Evolutionary conservation across 192 early-diverging fungal genomes (phyloP).

Genomic region (Coemansia sp.): DNA sequence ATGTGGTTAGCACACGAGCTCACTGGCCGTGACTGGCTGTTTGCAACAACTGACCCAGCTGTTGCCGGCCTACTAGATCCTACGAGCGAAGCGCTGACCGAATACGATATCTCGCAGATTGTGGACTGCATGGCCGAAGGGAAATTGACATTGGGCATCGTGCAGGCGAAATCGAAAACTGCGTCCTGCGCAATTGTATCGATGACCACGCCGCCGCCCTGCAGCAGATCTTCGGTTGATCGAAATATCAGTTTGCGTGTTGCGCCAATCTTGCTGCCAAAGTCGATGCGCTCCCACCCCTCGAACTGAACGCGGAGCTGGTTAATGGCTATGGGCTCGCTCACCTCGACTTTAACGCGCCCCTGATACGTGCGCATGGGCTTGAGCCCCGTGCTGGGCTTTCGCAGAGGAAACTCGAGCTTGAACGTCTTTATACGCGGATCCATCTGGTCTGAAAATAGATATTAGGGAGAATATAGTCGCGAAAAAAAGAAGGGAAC

Average conservation of each 20-base stretch:
- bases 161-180: slow-evolving; percentile 42
- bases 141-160: slow-evolving; percentile 53
- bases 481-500: slow-evolving; percentile 4
- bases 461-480: slow-evolving; percentile 1
- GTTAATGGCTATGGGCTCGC: slow-evolving; percentile 29
- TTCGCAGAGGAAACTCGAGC: slow-evolving; percentile 41
- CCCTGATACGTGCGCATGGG: slow-evolving; percentile 49
- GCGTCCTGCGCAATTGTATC: slow-evolving; percentile 26
- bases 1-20: slow-evolving; percentile 31
- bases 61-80: slow-evolving; percentile 11
- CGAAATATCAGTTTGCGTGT: slow-evolving; percentile 36
- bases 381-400: slow-evolving; percentile 37
- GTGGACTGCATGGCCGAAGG: slow-evolving; percentile 50
- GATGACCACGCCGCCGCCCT: slow-evolving; percentile 19
- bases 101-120: slow-evolving; percentile 47
- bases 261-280: slow-evolving; percentile 41
- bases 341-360: slow-evolving; percentile 27
- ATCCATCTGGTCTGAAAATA: slow-evolving; percentile 7
- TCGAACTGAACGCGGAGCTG: slow-evolving; percentile 48
- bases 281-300: slow-evolving; percentile 52
- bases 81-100: slow-evolving; percentile 29
- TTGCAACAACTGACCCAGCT: neutral
- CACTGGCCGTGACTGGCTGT: neutral
- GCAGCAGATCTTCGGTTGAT: slow-evolving; percentile 34
- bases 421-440: slow-evolving; percentile 41